Evolutionary conservation across 257 asterid species (phyloP).

Genomic region (Verbascum thapsus): DNA sequence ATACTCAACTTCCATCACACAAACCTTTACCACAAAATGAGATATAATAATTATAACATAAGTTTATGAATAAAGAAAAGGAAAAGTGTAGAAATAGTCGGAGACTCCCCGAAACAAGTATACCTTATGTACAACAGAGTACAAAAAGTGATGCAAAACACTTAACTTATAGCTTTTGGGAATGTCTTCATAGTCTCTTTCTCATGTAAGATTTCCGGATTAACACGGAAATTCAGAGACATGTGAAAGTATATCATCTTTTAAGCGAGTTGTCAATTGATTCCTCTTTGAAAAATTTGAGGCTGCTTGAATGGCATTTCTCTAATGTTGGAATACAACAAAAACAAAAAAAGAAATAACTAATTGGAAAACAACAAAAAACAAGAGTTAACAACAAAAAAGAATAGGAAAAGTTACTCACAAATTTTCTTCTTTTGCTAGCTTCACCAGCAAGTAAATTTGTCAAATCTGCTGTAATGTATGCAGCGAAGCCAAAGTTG

Average conservation of each 20-base stretch:
- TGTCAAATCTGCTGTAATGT: conserved; percentile 94
- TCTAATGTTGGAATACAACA: conserved; percentile 28
- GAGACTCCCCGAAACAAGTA: conserved; percentile 35
- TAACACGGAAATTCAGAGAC: conserved; percentile 28
- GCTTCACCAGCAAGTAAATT: conserved; percentile 90
- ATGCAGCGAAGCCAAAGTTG: conserved; percentile 85
- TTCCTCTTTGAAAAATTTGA: conserved; percentile 42
- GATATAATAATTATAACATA: background rate
- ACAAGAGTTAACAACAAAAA: background rate
- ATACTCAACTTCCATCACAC: conserved; percentile 35
- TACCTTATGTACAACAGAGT: conserved; percentile 33
- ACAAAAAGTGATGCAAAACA: conserved; percentile 40
- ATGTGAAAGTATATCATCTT: conserved; percentile 48
- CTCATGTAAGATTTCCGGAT: conserved; percentile 28
- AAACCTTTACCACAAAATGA: conserved; percentile 23
- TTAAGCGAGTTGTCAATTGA: conserved; percentile 38
- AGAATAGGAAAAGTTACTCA: conserved; percentile 41
- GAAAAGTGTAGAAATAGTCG: conserved; percentile 4
- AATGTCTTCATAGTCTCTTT: conserved; percentile 40
- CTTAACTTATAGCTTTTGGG: conserved; percentile 51
- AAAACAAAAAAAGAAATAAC: too few species aligned
- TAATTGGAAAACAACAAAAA: background rate
- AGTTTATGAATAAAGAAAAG: background rate
- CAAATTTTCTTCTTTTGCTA: conserved; percentile 81
- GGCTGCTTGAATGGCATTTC: conserved; percentile 44